Evolutionary conservation across 1,139 yeast species (phyloP).

Genomic region (Kodamaea anthophila): DNA sequence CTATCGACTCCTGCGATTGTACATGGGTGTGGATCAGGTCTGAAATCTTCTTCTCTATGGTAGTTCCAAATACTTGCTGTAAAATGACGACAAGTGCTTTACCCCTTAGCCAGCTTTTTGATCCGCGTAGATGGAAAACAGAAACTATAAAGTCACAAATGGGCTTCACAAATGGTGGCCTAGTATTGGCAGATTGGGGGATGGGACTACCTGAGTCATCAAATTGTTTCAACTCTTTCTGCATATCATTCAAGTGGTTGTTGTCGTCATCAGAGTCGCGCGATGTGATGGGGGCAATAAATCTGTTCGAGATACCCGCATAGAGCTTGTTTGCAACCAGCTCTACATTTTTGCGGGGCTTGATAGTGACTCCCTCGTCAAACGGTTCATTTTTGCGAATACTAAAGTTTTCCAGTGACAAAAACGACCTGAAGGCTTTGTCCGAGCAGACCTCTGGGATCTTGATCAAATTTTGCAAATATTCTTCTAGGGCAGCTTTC

Average conservation of each 20-base stretch:
- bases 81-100: slow-evolving; percentile 74
- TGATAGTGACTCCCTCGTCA: slow-evolving; percentile 15
- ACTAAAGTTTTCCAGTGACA: slow-evolving; percentile 66
- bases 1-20: slow-evolving; percentile 43
- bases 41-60: slow-evolving; percentile 69
- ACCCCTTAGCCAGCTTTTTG: slow-evolving; percentile 77
- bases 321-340: slow-evolving; percentile 40
- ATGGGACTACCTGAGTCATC: slow-evolving; percentile 24
- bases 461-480: slow-evolving; percentile 50
- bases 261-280: slow-evolving; percentile 14
- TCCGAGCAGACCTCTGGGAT: slow-evolving; percentile 71
- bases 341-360: slow-evolving; percentile 19
- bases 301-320: slow-evolving; percentile 34
- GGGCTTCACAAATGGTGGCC: slow-evolving; percentile 64
- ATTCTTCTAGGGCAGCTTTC: slow-evolving; percentile 53
- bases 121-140: slow-evolving; percentile 60
- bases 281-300: slow-evolving; percentile 8
- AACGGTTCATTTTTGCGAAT: slow-evolving; percentile 30
- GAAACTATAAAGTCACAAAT: slow-evolving; percentile 71
- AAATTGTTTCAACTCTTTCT: slow-evolving; percentile 33
- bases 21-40: slow-evolving; percentile 27
- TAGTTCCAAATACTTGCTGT: slow-evolving; percentile 83
- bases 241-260: slow-evolving; percentile 36
- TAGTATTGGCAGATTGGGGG: slow-evolving; percentile 11
- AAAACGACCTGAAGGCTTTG: slow-evolving; percentile 64